phyloP scores from a whole-genome alignment of 2,329 filamentous ascomycete genomes.

The Phialocephala sp. region DNA sequence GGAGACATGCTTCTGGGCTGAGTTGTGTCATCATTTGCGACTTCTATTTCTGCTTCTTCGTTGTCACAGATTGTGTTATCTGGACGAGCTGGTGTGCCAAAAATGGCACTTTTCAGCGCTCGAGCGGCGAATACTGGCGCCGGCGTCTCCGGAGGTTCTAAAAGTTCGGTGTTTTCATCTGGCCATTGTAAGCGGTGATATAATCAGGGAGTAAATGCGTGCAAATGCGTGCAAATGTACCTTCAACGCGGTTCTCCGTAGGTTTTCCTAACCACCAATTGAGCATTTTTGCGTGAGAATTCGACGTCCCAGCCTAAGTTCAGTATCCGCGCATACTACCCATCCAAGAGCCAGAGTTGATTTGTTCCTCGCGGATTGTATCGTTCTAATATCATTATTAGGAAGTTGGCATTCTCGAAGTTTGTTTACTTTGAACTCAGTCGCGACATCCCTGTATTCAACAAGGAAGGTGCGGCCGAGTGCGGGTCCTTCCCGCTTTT shows the following conservation, averaged over 20 bases:
- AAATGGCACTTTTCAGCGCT: conserved; percentile 67
- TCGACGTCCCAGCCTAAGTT: conserved; percentile 1
- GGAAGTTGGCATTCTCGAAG: conserved; percentile 5
- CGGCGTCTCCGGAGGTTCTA: conserved; percentile 66
- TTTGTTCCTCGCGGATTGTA: neutral
- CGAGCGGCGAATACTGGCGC: conserved; percentile 70
- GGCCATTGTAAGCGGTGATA: conserved; percentile 19
- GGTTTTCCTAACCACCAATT: conserved; percentile 43
- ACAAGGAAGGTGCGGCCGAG: conserved; percentile 18
- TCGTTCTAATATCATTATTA: neutral
- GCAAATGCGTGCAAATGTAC: conserved; percentile 25
- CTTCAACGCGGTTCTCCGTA: conserved; percentile 35
- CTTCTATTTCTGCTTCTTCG: conserved; percentile 25
- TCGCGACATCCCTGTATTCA: conserved; percentile 28
- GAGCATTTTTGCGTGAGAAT: conserved; percentile 36
- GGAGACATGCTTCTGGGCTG: conserved; percentile 41
- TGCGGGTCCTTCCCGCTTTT: conserved; percentile 28
- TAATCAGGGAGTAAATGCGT: neutral
- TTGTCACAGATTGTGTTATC: conserved; percentile 43
- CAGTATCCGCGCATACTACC: neutral
- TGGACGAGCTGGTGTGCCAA: conserved; percentile 59
- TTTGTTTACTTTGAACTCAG: conserved; percentile 35
- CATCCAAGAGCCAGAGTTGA: neutral
- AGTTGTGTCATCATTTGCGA: conserved; percentile 32
- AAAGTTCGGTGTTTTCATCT: conserved; percentile 30